Evolutionary conservation across 768 basidiomycete species (phyloP), one percentile per base, ranked within the genome.

Genomic region (Naematelia encephala): DNA sequence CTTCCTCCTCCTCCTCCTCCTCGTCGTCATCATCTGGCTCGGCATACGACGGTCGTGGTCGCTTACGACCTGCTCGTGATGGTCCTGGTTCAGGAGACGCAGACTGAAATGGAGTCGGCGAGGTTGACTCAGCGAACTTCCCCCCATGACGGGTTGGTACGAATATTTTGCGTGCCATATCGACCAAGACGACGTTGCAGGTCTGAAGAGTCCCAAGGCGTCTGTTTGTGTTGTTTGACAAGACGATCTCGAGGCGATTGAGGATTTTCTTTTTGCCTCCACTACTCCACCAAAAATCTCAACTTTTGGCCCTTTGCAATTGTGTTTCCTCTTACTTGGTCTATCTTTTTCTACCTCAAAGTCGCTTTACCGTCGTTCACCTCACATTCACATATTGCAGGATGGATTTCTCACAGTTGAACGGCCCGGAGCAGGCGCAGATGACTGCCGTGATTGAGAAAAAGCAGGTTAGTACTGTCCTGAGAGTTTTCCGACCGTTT

Each of bases 361-460:
- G n/a, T n/a, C n/a, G n/a, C n/a, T n/a, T n/a, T n/a, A n/a, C n/a
- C n/a, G n/a, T n/a, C n/a, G n/a, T n/a, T n/a, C n/a, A n/a, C n/a
- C n/a, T n/a, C n/a, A n/a, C n/a, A n/a, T n/a, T n/a, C n/a, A 19
- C 29, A 54, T 22, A 5, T 10, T 3, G 16, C 54, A 59, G 57
- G 68, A 93, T 94, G 92, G 92, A 96, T 79, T 90, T 96, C 76
- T 91, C 91, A 66, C 82, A 84, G 64, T 86, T 97, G 80, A 94
- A 87, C 78, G 75, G 85, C 25, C 85, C 91, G 63, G 94, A 97
- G 78, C 91, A 94, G 82, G 90, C 90, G n/a, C 90, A 92, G 77
- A 91, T 99, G 86, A 89, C 74, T 47, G 73, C 75, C 53, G 62
- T 73, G 73, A 91, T 99, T 55, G 94, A 98, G 81, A 92, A 90